Base-by-base conservation (phyloP, 225 moss, liverwort and hornwort genomes). In the Marchantia paleacea region DNA sequence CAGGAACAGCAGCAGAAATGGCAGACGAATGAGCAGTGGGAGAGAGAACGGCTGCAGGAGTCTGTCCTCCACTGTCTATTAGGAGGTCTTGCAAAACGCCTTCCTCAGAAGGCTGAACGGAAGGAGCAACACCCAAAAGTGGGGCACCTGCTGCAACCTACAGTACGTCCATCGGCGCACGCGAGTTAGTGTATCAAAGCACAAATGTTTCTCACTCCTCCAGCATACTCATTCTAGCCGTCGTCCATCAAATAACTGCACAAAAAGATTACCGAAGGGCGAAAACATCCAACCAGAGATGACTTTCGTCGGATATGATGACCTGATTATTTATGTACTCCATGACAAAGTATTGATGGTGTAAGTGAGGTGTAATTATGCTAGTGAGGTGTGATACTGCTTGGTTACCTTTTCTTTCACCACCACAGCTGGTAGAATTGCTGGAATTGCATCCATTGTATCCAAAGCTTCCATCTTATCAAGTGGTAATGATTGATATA, bases 391-490 rank as follows among this genome's bases (percentile, higher is more conserved):
- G 22, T 66, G n/a, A n/a, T n/a, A n/a, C n/a, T n/a, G n/a, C n/a
- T n/a, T n/a, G n/a, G n/a, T 39, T 78, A 94, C 97, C 97, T 97
- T 97, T 74, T 97, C 97, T 87, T 94, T 97, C 74, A 86, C 89
- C 77, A 93, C 78, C 80, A 90, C 86, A 51, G 89, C 85, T 82
- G 93, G 89, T 67, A 93, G 82, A 85, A 97, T 84, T 77, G 88
- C 84, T 65, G 93, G 91, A 83, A 91, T 89, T 65, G 93, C 91
- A 83, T 97, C 97, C 75, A 94, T 63, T 70, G 86, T 85, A 86
- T 94, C 92, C 84, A 94, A 75, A 69, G 93, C 97, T 83, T 97
- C 97, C 80, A 97, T 92, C 81, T 97, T 97, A 76, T 97, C 97
- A 22, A 93, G 91, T 60, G 94, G 94, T 74, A 97, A 84, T 57